Evolutionary conservation across 2,329 filamentous ascomycete species (phyloP).

Genomic region (Colletotrichum tropicicola): DNA sequence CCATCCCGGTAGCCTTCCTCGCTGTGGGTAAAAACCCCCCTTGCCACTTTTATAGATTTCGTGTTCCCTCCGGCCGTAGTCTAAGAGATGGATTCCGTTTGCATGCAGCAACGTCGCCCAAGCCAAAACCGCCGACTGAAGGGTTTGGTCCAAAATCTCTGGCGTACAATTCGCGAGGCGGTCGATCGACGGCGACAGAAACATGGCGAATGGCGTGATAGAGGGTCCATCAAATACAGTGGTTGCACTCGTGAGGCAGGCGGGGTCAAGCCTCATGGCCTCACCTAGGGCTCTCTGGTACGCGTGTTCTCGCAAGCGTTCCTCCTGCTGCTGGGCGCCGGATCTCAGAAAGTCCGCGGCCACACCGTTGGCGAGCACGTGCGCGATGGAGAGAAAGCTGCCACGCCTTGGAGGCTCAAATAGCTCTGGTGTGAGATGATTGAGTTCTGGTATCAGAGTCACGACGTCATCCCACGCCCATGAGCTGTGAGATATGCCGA

Average conservation of each 20-base stretch:
- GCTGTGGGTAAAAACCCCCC: no score
- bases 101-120: background rate
- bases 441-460: background rate
- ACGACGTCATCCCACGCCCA: background rate
- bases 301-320: no score
- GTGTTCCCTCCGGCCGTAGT: slow-evolving; percentile 34
- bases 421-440: background rate
- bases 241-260: no score
- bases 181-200: no score
- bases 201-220: no score
- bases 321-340: no score
- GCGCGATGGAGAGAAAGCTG: background rate
- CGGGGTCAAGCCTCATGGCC: background rate
- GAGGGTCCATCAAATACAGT: no score
- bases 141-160: background rate
- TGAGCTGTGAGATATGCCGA: no score
- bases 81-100: slow-evolving; percentile 31
- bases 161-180: background rate
- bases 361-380: background rate
- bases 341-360: background rate
- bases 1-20: background rate
- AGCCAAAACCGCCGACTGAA: background rate
- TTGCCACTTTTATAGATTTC: background rate
- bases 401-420: background rate
- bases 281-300: background rate